Base-by-base conservation (phyloP, 2,329 filamentous ascomycete species). In the Didymella glomerata region DNA sequence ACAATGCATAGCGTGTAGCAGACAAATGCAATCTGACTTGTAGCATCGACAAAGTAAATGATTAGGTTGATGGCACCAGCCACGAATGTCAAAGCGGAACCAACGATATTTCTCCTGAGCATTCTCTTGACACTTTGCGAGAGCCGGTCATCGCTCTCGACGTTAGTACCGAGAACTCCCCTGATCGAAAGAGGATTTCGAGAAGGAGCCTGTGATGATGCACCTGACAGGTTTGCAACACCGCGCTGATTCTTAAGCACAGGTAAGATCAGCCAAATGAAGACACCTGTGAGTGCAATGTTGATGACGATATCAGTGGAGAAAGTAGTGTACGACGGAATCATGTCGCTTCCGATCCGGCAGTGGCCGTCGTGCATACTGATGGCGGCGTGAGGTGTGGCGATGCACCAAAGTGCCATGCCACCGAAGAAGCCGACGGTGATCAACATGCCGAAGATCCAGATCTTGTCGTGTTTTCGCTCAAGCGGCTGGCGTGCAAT, bases 31-130 rank as follows among this genome's bases (percentile, higher is more conserved):
- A 48, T 48, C 45, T 48, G 45, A 34, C 45, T 48, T 9, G 45
- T 48, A 36, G 45, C 45, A 34, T 48, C 45, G 16, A 48, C 45
- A 24, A 48, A 48, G 18, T 48, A 48, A n/a, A 48, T 30, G 22
- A 48, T 8, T 20, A 48, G 18, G 10, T 48, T 48, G n/a, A 48
- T 48, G 22, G 45, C 28, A 34, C 45, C 28, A 14, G 45, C 45
- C 3, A 24, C 28, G 11, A 48, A 34, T 34, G 45, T 48, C 28
- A 48, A 36, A 22, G 45, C 45, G 4, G 45, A 48, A 0, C 45
- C 45, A 20, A 48, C 24, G 28, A 48, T 48, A 18, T 48, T 48
- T 24, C 18, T 48, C 18, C 18, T 16, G 2, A 48, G 18, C 45
- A 48, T 48, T 14, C 5, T 36, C n/a, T 34, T 48, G 28, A 34